Evolutionary conservation across 805 yeast species (phyloP), one percentile per base, ranked within the genome.

Genomic region (Pichia heedii): DNA sequence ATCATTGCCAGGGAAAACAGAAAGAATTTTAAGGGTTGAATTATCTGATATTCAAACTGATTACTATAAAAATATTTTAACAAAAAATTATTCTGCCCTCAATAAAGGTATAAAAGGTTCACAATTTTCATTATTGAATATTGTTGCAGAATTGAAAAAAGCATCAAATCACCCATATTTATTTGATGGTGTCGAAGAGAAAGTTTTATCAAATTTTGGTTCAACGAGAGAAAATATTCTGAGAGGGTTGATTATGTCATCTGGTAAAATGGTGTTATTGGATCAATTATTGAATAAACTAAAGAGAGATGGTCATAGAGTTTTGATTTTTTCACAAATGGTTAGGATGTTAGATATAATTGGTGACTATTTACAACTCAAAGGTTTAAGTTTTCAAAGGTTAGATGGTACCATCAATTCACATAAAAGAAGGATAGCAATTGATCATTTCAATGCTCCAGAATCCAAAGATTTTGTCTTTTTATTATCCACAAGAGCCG

Each of bases 351-450:
- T 93, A 51, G 98, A 93, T 60, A 93, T 93, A 34, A 67, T 93
- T 50, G 97, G 97, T 26, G 99, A 93, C 61, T 93, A 93, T 56
- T 65, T 93, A 48, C 75, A 85, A 16, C 81, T 90, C 46, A 84
- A 90, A 54, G 96, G 96, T 21, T 74, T 81, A 43, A 81, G 79
- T 45, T 93, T 84, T 66, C 99, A 93, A 63, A 69, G 99, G 55
- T 71, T 93, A 37, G 99, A 93, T 62, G 99, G 99, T 67, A 94
- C 97, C 3, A 81, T 93, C 34, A 94, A 97, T 4, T 87, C 97
- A 1, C 77, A 93, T 4, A 94, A 89, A 52, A 79, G 99, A 64
- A 77, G 96, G 60, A 79, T 89, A 26, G 84, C 97, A 2, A 93
- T 93, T 56, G 98, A 93, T 59, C 98, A 93, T 61, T 93, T 84